Evolutionary conservation across 768 basidiomycete genomes (phyloP).

Genomic region (Daedalea quercina): DNA sequence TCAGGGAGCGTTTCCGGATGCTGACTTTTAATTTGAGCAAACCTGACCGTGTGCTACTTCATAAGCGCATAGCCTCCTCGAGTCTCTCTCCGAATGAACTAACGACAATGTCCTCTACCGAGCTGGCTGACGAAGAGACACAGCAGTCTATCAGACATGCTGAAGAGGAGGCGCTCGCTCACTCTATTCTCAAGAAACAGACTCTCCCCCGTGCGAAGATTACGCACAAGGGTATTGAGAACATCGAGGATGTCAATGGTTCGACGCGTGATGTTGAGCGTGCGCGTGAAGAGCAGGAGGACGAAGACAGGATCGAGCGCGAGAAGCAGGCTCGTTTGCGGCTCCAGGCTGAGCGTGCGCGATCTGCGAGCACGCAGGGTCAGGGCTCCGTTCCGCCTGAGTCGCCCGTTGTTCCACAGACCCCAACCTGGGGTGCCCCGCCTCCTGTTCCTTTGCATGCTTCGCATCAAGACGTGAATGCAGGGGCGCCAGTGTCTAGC

Average conservation of each 20-base stretch:
- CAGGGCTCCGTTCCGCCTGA: conserved; percentile 63
- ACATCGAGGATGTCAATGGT: conserved; percentile 76
- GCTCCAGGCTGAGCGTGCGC: conserved; percentile 31
- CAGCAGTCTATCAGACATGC: conserved; percentile 77
- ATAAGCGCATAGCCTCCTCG: conserved; percentile 67
- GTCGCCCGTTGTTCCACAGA: conserved; percentile 47
- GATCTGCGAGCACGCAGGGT: conserved; percentile 25
- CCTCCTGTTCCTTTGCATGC: conserved; percentile 50
- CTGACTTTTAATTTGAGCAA: conserved; percentile 84
- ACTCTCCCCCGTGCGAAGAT: conserved; percentile 69
- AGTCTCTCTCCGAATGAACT: conserved; percentile 66
- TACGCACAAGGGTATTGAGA: conserved; percentile 89
- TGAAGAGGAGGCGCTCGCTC: conserved; percentile 76
- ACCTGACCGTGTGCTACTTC: conserved; percentile 70
- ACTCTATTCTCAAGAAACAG: conserved; percentile 76
- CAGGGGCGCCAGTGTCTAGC: conserved; percentile 19
- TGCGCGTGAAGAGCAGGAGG: conserved; percentile 52
- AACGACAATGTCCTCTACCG: conserved; percentile 81
- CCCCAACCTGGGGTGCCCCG: conserved; percentile 54
- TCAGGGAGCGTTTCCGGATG: conserved; percentile 86
- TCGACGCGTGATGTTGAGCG: conserved; percentile 44
- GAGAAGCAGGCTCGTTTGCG: conserved; percentile 60
- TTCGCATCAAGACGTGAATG: conserved; percentile 22
- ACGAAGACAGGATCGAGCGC: conserved; percentile 54
- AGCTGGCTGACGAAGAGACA: conserved; percentile 82